These are phyloP conservation scores for Colletotrichum ledebouriae DNA, from an alignment of 2,329 filamentous ascomycete species.

Conservation along the genomic window DNA sequence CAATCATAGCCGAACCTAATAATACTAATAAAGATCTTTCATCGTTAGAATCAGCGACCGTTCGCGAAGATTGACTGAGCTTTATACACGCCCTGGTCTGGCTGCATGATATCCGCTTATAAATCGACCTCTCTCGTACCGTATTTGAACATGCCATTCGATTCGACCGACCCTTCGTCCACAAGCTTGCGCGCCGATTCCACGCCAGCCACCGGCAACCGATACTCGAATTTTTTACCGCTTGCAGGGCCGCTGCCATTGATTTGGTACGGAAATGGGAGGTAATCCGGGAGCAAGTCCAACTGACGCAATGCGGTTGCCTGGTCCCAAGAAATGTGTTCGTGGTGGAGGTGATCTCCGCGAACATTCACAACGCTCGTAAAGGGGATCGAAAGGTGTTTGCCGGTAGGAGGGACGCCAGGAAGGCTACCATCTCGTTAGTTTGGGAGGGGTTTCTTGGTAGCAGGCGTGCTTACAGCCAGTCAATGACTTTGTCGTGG, in stretches of 20 bases:
- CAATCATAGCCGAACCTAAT: slow-evolving; percentile 7
- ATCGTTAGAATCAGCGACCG: slow-evolving; percentile 20
- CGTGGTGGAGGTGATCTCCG: slow-evolving; percentile 74
- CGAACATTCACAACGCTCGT: slow-evolving; percentile 74
- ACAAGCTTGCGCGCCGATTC: slow-evolving; percentile 52
- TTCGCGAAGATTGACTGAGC: slow-evolving; percentile 10
- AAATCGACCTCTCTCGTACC: slow-evolving; percentile 35
- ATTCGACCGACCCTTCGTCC: slow-evolving; percentile 48
- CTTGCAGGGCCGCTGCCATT: slow-evolving; percentile 27
- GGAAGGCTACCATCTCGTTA: slow-evolving; percentile 55
- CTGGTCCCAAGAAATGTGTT: slow-evolving; percentile 79
- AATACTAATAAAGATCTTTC: slow-evolving; percentile 18
- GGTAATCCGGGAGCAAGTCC: slow-evolving; percentile 68
- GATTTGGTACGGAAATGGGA: slow-evolving; percentile 65
- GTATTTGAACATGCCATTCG: slow-evolving; percentile 50
- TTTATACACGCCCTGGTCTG: neutral
- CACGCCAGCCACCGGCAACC: slow-evolving; percentile 50
- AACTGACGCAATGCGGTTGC: slow-evolving; percentile 72
- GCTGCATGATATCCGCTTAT: neutral
- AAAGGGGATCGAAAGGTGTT: slow-evolving; percentile 69
- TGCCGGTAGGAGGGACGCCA: slow-evolving; percentile 67
- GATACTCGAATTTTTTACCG: slow-evolving; percentile 47
- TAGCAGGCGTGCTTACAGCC: slow-evolving; percentile 67
- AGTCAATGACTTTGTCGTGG: slow-evolving; percentile 73
- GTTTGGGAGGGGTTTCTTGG: neutral